Evolutionary conservation across 169 alveolate species (phyloP).

Genomic region (Eimeria falciformis): DNA sequence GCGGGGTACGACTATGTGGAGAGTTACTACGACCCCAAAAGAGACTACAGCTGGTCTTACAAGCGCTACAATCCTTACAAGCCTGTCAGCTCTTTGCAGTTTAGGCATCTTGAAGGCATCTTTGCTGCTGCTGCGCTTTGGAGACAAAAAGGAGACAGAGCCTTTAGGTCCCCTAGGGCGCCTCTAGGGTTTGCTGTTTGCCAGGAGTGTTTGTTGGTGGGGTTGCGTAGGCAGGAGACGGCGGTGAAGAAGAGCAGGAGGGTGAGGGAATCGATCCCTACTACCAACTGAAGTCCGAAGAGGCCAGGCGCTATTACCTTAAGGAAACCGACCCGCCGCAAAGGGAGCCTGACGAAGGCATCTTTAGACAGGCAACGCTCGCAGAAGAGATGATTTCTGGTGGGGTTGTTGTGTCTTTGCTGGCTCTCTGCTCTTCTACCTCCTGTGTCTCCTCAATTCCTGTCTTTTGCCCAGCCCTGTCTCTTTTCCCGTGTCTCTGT

Average conservation of each 20-base stretch:
- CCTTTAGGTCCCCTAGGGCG: not conserved
- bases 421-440: not conserved
- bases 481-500: not conserved
- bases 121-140: not conserved
- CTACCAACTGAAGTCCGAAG: conserved; percentile 37
- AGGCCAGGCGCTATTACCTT: conserved; percentile 45
- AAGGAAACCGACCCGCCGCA: conserved; percentile 79
- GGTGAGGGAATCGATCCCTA: not conserved
- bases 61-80: conserved; percentile 78
- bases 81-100: not conserved
- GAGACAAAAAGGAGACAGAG: too few relatives aligned
- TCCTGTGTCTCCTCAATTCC: not conserved
- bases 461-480: not conserved
- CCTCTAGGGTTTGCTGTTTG: not conserved
- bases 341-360: conserved; percentile 84
- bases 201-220: too few relatives aligned
- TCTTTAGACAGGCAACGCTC: conserved; percentile 87
- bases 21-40: conserved; percentile 83
- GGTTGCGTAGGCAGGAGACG: not conserved
- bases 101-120: not conserved
- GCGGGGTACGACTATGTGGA: conserved; percentile 85
- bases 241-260: not conserved
- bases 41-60: conserved; percentile 86
- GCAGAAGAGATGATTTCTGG: conserved; percentile 85
- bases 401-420: not conserved